These are phyloP conservation scores for Aspergillus affinis DNA, from an alignment of 495 filamentous ascomycete species.

Conservation along the genomic window DNA sequence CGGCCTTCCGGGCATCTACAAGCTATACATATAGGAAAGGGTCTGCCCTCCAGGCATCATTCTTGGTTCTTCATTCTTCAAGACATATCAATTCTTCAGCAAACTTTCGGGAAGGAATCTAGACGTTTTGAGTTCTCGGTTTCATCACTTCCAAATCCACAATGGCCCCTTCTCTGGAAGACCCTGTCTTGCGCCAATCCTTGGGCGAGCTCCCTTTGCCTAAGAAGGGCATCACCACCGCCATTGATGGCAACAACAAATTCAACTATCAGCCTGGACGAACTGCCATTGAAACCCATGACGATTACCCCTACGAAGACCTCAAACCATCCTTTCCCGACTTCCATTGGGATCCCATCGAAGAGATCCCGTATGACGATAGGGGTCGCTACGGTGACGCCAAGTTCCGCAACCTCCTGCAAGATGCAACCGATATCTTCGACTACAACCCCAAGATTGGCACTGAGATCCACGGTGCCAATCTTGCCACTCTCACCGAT, in stretches of 20 bases:
- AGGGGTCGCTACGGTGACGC: slow-evolving; percentile 57
- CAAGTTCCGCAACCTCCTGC: slow-evolving; percentile 51
- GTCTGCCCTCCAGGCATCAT: not conserved
- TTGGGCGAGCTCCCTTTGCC: slow-evolving; percentile 17
- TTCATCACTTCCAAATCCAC: not conserved
- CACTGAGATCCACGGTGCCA: slow-evolving; percentile 69
- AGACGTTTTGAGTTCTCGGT: not conserved
- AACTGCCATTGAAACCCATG: slow-evolving; percentile 43
- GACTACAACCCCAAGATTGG: slow-evolving; percentile 70
- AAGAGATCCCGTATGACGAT: slow-evolving; percentile 52
- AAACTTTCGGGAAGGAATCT: not conserved
- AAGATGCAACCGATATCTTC: slow-evolving; percentile 52
- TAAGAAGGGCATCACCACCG: slow-evolving; percentile 18
- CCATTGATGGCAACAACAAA: slow-evolving; percentile 26
- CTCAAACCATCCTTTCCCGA: slow-evolving; percentile 58
- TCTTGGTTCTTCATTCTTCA: not conserved
- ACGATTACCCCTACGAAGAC: slow-evolving; percentile 55
- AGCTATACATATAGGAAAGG: slow-evolving; percentile 1
- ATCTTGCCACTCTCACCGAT: slow-evolving; percentile 65
- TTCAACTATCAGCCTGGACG: slow-evolving; percentile 50
- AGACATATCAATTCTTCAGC: not conserved
- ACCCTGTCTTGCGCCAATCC: slow-evolving; percentile 19
- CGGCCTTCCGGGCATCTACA: not conserved
- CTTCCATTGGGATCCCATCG: slow-evolving; percentile 52
- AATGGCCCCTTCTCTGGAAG: slow-evolving; percentile 41